These are phyloP conservation scores for Santalum album DNA, from an alignment of 164 flowering plant species.

Conservation along the genomic window DNA sequence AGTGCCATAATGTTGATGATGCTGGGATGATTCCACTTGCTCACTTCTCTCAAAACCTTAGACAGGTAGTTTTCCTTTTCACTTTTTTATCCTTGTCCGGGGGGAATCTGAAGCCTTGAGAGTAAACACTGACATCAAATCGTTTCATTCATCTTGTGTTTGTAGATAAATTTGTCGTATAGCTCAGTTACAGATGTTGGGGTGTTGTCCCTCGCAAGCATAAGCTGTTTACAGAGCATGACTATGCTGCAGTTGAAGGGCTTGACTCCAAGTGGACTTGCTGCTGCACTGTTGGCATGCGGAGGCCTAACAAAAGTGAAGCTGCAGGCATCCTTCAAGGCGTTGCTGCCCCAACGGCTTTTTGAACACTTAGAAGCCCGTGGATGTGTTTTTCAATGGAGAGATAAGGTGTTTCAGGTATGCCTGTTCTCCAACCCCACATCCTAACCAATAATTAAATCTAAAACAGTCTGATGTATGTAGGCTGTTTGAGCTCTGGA, in stretches of 20 bases:
- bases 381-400: constrained; percentile 78
- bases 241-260: constrained; percentile 61
- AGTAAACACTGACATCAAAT: neutral
- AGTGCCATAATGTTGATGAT: constrained; percentile 62
- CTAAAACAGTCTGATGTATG: too few species aligned
- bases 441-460: too few species aligned
- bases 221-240: constrained; percentile 67
- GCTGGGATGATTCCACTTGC: constrained; percentile 74
- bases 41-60: constrained; percentile 59
- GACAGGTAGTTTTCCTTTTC: constrained; percentile 41
- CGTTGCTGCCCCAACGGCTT: constrained; percentile 41
- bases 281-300: constrained; percentile 62
- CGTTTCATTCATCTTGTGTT: neutral
- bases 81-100: neutral
- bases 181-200: constrained; percentile 76
- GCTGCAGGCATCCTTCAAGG: constrained; percentile 51
- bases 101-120: neutral
- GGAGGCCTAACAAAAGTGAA: constrained; percentile 73
- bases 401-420: constrained; percentile 65
- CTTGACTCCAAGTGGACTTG: constrained; percentile 57
- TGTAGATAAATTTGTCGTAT: constrained; percentile 80
- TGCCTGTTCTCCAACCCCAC: neutral
- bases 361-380: constrained; percentile 67
- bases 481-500: too few species aligned
- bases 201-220: constrained; percentile 67